Percentiles rank a stretch among this genome's conserved stretches.
These are phyloP conservation scores for Whalleya microplaca DNA, from an alignment of 2,329 filamentous ascomycete species.

Conservation along the genomic window DNA sequence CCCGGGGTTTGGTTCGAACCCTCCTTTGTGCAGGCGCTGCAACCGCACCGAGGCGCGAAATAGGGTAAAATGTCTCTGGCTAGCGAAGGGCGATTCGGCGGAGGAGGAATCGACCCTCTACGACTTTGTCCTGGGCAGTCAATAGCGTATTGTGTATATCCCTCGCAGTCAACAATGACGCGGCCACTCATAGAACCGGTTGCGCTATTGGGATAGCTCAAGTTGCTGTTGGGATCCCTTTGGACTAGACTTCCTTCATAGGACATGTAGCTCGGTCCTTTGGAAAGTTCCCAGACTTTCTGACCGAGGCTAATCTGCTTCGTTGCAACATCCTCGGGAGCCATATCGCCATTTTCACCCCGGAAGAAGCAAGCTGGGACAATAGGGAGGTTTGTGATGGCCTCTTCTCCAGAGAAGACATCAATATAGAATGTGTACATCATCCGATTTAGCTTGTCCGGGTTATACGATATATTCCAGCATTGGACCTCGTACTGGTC, in stretches of 20 bases:
- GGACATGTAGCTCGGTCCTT: slow-evolving; percentile 50
- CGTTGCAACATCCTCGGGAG: slow-evolving; percentile 37
- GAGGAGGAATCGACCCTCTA: background rate
- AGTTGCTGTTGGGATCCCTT: slow-evolving; percentile 26
- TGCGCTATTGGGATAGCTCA: slow-evolving; percentile 29
- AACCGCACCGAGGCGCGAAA: slow-evolving; percentile 47
- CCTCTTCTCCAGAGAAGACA: slow-evolving; percentile 49
- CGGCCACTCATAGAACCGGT: slow-evolving; percentile 42
- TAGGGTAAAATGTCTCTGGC: slow-evolving; percentile 45
- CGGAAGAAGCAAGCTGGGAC: slow-evolving; percentile 49
- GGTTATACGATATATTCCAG: slow-evolving; percentile 47
- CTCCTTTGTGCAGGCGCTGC: slow-evolving; percentile 39
- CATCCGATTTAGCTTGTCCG: slow-evolving; percentile 41
- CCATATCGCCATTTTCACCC: slow-evolving; percentile 38
- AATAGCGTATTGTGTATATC: slow-evolving; percentile 42
- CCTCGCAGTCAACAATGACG: slow-evolving; percentile 49
- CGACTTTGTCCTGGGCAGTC: slow-evolving; percentile 28
- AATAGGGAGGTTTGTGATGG: slow-evolving; percentile 45
- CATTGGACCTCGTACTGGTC: slow-evolving; percentile 37
- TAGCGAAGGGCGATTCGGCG: slow-evolving; percentile 14
- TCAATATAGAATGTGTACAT: slow-evolving; percentile 43
- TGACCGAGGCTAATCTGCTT: slow-evolving; percentile 47
- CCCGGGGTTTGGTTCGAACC: slow-evolving; percentile 31
- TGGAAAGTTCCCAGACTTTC: slow-evolving; percentile 52
- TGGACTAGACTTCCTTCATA: slow-evolving; percentile 48